Conservation (phyloP, 2,329 filamentous ascomycete species). For the Fusarium cicatricum region DNA sequence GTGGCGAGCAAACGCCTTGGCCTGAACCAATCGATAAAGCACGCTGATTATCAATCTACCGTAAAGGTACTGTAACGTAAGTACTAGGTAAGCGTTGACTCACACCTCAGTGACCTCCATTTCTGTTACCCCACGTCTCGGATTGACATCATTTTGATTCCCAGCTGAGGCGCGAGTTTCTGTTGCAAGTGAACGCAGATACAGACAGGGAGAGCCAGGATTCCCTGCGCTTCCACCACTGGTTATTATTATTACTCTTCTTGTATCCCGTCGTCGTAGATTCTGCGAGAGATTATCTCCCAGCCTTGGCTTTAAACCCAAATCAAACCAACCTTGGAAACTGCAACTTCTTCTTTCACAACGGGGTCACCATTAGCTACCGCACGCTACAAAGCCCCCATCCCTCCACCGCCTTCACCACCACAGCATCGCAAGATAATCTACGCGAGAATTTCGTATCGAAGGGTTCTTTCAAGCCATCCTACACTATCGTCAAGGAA, state of each 20-base stretch:
- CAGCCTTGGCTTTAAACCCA: not conserved
- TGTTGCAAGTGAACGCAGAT: not conserved
- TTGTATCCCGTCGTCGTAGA: not conserved
- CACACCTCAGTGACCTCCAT: conserved; percentile 2
- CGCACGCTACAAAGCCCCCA: not conserved
- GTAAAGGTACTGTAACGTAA: too few relatives aligned
- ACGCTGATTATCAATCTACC: conserved; percentile 1
- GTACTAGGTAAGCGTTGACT: not conserved
- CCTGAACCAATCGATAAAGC: conserved; percentile 17
- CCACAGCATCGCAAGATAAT: not conserved
- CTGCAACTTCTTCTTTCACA: not conserved
- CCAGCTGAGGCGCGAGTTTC: not conserved
- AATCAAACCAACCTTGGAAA: not conserved
- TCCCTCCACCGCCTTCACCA: not conserved
- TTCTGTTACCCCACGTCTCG: conserved; percentile 16
- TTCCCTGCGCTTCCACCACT: not conserved
- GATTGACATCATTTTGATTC: conserved; percentile 32
- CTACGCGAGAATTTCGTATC: not conserved
- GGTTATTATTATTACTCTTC: not conserved
- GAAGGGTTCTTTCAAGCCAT: not conserved
- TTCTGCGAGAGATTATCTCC: not conserved
- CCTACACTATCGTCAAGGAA: not conserved
- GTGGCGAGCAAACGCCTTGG: not conserved
- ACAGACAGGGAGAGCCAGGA: not conserved
- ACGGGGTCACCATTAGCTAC: not conserved